Base-by-base conservation (phyloP, 75 land plant species). In the Picea sitchensis region DNA sequence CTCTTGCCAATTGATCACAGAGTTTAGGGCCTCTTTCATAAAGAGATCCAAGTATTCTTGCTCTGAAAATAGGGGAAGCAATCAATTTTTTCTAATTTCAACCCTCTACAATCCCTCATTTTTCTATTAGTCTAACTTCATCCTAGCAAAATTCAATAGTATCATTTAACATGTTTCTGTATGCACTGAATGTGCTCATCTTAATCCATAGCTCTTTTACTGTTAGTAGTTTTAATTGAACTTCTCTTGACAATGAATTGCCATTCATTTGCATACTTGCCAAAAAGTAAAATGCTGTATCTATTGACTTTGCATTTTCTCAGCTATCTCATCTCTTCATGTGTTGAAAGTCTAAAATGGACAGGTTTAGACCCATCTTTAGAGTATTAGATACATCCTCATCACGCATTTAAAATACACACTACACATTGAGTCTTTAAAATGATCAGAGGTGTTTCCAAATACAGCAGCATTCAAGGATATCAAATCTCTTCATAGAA, bases 301-400 rank as follows among this genome's bases (percentile, higher is more conserved):
- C 21, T 38, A 69, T 69, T 69, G 47, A 69, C 41, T 38, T n/a
- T n/a, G 54, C 44, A 71, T 44, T 69, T 71, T 71, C 54, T 38
- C 44, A 20, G 20, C 15, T 67, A 5, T 31, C 13, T 32, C 14
- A 65, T 65, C 69, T 68, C 36, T 65, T 11, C 4, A 3, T 34
- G 72, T 68, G 47, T 69, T 7, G 41, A 8, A 34, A 41, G 47
- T 69, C 47, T 69, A 69, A 18, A 31, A 69, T 9, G 12, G 41
- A 2, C 38, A 69, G 20, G 9, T 41, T 38, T 69, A 69, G 51
- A 38, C 47, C 23, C 34, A 41, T 69, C 20, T 41, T 41, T 20
- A 20, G 20, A 38, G 21, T 69, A 18, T n/a, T 17, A 41, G 51
- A 11, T 26, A n/a, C 67, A 26, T 64, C 32, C 67, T 26, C 31